Base-by-base conservation (phyloP, 2,329 filamentous ascomycete genomes). In the Penicillium hesseltinei region DNA sequence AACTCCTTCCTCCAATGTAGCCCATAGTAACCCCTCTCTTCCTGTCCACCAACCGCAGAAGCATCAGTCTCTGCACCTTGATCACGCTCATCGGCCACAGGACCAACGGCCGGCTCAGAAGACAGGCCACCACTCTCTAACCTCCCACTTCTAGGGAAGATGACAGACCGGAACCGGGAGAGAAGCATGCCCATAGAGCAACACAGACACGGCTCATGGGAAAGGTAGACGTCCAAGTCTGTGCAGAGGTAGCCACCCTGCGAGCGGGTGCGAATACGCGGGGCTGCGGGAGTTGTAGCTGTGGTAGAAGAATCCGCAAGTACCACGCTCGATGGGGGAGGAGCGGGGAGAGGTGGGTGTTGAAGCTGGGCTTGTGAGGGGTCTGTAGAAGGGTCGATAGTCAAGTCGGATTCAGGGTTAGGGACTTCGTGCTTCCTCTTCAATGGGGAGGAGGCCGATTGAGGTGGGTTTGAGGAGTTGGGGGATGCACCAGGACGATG, bases 171-270 rank as follows among this genome's bases (percentile, higher is more conserved):
- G 82, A 99, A 96, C 50, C 94, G 86, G 9, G 93, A 97, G 72
- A 97, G 92, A 23, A 97, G 81, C 66, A 97, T 89, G 1, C 91
- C 94, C 94, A 97, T 97, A 36, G 90, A 91, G 76, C 94, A 99
- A 84, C 96, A 95, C 59, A 96, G 84, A 72, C 94, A 99, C 5
- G 94, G 94, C 76, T 99, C 94, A 70, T 97, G 92, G 2, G 92
- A 96, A 59, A 95, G 81, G 77, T 97, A 97, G 56, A 99, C 84
- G 74, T 97, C 93, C 31, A 99, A 83, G 54, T 91, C 90, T 64
- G 96, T 91, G 76, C 93, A 97, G 21, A 99, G 85, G 73, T 99
- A 99, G 52, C 93, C 93, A 64, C 91, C 90, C 33, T 88, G 66
- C 71, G 94, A 89, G 55, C 90, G 78, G 2, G 81, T 78, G n/a